Base-by-base conservation (phyloP, 257 asterid species). In the Euphrasia confusa region DNA sequence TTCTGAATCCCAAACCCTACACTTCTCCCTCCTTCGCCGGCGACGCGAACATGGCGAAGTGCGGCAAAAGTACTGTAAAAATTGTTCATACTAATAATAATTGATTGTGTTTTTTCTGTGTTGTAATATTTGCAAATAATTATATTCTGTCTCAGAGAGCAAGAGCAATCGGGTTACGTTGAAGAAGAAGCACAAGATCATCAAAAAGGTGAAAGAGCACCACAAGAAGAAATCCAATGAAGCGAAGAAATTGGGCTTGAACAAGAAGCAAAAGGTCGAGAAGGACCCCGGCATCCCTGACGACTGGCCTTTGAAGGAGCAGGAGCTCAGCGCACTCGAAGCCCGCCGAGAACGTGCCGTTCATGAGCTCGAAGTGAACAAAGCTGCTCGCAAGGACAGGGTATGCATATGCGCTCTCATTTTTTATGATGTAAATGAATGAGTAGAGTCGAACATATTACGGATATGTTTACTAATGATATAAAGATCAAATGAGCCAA, bases 371-470 rank as follows among this genome's bases (percentile, higher is more conserved):
- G 95, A 89, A 74, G 95, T 74, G 61, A 89, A 86, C 83, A 84
- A 89, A 83, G 94, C 87, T 14, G 97, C 95, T n/a, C 89, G 96
- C 21, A 86, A 87, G 64, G 99, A 86, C 76, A 86, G 94, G 95
- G 99, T 92, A 74, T 61, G 7, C 21, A 21, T 21, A 21, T 21
- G 24, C 24, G 24, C 24, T 21, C 24, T 21, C 24, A 21, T 21
- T 21, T 21, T 21, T 21, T 21, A 21, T 21, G 24, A 21, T 21
- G 24, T 21, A 21, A 21, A 21, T 21, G 24, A 21, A 21, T 21
- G 24, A 21, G 33, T 4, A 0, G 33, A 30, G 33, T 30, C 33
- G 33, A 30, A 30, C 33, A 30, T 30, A 28, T 2, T 28, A 4
- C 2, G 0, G 33, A 28, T 28, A 28, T 28, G 33, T 2, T 28